These are phyloP conservation scores for California macrophylla DNA, from an alignment of 441 rosid genomes.

Conservation along the genomic window DNA sequence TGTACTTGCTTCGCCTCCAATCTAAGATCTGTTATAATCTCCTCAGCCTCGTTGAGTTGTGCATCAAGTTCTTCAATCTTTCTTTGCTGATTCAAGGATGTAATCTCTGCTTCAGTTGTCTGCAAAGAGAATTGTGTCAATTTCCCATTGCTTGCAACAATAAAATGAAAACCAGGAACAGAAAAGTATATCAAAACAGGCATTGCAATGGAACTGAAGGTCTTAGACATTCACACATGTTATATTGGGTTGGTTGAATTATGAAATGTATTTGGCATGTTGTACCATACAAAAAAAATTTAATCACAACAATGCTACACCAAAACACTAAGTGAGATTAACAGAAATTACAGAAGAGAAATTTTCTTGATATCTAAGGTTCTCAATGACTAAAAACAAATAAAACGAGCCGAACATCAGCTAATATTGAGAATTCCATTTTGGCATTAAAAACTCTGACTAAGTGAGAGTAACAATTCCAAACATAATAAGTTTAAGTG, in stretches of 20 bases:
- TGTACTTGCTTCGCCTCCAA: constrained; percentile 56
- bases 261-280: background rate
- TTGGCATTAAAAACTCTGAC: background rate
- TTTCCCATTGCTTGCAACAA: background rate
- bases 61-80: constrained; percentile 81
- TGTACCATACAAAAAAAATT: background rate
- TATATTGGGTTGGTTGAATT: background rate
- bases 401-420: background rate
- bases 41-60: constrained; percentile 85
- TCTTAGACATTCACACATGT: background rate
- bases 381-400: background rate
- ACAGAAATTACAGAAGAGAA: background rate
- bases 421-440: background rate
- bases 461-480: background rate
- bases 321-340: background rate
- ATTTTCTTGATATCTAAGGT: background rate
- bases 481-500: background rate
- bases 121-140: constrained; percentile 17
- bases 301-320: background rate
- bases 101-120: constrained; percentile 55
- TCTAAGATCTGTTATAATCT: constrained; percentile 70
- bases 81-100: constrained; percentile 43
- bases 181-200: background rate
- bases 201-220: background rate
- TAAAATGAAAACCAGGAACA: background rate